These are phyloP conservation scores for Houttuynia cordata DNA, from an alignment of 164 flowering plant species.

Conservation along the genomic window DNA sequence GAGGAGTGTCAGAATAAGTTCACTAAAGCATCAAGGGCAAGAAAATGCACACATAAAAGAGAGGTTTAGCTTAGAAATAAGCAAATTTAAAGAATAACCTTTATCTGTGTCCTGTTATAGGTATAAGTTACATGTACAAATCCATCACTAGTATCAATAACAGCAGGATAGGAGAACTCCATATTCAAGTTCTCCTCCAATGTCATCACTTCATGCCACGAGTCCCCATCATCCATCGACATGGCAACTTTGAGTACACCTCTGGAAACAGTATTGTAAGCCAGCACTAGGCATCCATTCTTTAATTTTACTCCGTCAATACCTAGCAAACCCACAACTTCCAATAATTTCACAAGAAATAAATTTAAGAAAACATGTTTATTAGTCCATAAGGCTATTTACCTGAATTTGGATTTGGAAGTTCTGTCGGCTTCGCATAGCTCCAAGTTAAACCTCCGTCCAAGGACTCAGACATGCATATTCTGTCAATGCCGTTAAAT, in stretches of 20 bases:
- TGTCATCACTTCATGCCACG: conserved; percentile 64
- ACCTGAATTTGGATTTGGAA: conserved; percentile 97
- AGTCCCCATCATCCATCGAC: conserved; percentile 72
- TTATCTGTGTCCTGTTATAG: conserved; percentile 16
- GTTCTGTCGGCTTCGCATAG: conserved; percentile 53
- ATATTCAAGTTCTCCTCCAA: conserved; percentile 51
- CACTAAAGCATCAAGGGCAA: not conserved
- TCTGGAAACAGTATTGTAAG: conserved; percentile 72
- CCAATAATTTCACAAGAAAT: not conserved
- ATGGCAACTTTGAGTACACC: conserved; percentile 68
- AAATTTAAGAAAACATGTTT: not conserved
- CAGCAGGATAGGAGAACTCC: conserved; percentile 97
- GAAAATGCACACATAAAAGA: not conserved
- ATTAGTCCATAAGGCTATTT: not conserved
- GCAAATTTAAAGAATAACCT: conserved; percentile 4
- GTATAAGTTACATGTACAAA: conserved; percentile 14
- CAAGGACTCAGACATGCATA: conserved; percentile 80
- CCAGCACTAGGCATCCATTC: conserved; percentile 66
- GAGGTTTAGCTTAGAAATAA: not conserved
- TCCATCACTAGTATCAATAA: conserved; percentile 30
- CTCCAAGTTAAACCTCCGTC: conserved; percentile 78
- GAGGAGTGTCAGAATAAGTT: not conserved
- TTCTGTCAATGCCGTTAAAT: conserved; percentile 40
- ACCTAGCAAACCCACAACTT: conserved; percentile 22
- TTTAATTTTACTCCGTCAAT: conserved; percentile 83